Evolutionary conservation across 345 rosid genomes (phyloP).

Genomic region (Aquilaria yunnanensis): DNA sequence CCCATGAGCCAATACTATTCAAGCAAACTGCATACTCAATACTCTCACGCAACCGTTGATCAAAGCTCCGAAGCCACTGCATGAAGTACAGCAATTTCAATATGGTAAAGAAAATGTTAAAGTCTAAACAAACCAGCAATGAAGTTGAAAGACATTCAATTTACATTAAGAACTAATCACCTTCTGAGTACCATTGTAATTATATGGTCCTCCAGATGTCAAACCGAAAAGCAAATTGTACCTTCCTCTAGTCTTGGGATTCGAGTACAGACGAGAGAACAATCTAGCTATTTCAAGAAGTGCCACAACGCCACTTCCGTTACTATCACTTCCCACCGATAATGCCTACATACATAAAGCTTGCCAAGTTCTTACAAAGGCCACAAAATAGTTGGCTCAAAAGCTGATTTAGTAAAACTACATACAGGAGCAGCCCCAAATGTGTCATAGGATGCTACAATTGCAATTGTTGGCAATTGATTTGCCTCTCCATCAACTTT

Average conservation of each 20-base stretch:
- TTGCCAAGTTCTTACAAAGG: conserved; percentile 5
- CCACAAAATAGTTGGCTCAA: neutral
- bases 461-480: conserved; percentile 92
- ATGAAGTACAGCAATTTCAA: conserved; percentile 18
- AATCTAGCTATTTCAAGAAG: conserved; percentile 96
- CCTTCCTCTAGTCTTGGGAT: conserved; percentile 92
- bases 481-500: conserved; percentile 85
- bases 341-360: conserved; percentile 58
- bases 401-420: conserved; percentile 15
- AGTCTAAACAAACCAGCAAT: neutral
- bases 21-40: conserved; percentile 97
- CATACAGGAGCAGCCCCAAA: conserved; percentile 97
- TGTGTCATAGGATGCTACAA: conserved; percentile 94
- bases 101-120: conserved; percentile 8
- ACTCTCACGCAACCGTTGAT: conserved; percentile 93
- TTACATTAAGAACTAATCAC: conserved; percentile 31
- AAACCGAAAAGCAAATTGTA: conserved; percentile 92
- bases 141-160: conserved; percentile 6
- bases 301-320: conserved; percentile 92
- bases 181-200: conserved; percentile 96
- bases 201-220: conserved; percentile 96
- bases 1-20: conserved; percentile 89
- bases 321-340: conserved; percentile 95
- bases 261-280: conserved; percentile 84
- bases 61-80: conserved; percentile 98